Conservation (phyloP, 257 asterid genomes). For the Asclepias syriaca region DNA sequence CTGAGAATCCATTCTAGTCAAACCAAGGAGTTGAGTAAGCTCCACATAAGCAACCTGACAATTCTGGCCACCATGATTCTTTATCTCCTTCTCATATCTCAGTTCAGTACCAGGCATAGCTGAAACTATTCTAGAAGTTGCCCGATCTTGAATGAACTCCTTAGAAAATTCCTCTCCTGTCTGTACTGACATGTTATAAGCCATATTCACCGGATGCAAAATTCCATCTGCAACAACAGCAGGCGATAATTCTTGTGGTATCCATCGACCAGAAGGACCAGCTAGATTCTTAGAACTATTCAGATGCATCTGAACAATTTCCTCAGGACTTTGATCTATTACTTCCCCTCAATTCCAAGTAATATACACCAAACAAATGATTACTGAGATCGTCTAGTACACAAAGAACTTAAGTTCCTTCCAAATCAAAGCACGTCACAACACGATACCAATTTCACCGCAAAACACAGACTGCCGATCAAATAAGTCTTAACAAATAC, state of each 20-base stretch:
- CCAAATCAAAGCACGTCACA: background rate
- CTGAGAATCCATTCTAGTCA: conserved; percentile 60
- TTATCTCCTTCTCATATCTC: conserved; percentile 27
- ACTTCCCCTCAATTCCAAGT: background rate
- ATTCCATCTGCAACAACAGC: conserved; percentile 21
- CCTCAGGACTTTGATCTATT: background rate
- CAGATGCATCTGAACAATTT: conserved; percentile 7
- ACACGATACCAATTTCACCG: background rate
- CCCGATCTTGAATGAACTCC: conserved; percentile 49
- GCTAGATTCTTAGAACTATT: conserved; percentile 30
- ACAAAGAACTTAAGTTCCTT: background rate
- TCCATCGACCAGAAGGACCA: conserved; percentile 31
- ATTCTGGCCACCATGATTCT: conserved; percentile 29
- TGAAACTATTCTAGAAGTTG: conserved; percentile 35
- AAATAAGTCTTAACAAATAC: background rate
- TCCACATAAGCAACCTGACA: conserved; percentile 50
- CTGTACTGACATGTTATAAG: conserved; percentile 41
- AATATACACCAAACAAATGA: background rate
- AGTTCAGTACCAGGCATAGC: conserved; percentile 27
- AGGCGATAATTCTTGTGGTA: conserved; percentile 31
- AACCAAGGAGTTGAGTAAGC: conserved; percentile 54
- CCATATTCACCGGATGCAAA: conserved; percentile 24
- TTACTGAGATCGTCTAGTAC: background rate
- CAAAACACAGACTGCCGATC: background rate
- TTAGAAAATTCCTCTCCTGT: conserved; percentile 54